Conservation (phyloP, 2,329 filamentous ascomycete genomes). For the Colletotrichum shisoi region DNA sequence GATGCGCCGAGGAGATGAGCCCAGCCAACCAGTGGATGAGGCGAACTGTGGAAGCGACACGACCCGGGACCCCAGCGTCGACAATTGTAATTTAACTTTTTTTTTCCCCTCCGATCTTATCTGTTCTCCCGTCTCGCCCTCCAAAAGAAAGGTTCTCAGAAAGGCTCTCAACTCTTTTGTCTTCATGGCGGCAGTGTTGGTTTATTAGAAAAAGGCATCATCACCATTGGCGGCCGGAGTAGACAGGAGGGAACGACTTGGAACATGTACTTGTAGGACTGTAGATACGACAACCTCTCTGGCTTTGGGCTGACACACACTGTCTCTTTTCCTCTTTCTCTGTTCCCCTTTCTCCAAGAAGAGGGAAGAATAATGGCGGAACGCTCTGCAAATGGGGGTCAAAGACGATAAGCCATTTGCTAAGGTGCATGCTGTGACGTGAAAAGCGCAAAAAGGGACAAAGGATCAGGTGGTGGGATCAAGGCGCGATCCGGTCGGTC, state of each 20-base stretch:
- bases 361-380: not conserved
- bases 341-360: not conserved
- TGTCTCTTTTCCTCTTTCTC: no score
- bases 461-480: no score
- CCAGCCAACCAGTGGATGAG: not conserved
- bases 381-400: no score
- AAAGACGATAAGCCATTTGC: no score
- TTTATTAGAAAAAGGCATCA: constrained; percentile 30
- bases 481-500: no score
- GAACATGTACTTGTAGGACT: constrained; percentile 36
- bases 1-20: constrained; percentile 41
- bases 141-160: constrained; percentile 2
- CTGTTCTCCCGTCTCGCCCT: not conserved
- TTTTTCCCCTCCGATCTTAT: not conserved
- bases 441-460: no score
- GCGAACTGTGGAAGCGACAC: not conserved
- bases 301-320: constrained; percentile 14
- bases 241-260: constrained; percentile 18
- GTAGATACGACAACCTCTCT: constrained; percentile 31
- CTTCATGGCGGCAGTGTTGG: constrained; percentile 27
- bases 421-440: no score
- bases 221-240: constrained; percentile 34
- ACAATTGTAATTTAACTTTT: constrained; percentile 14
- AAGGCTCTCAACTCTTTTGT: constrained; percentile 36
- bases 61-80: not conserved